Conservation (phyloP, 169 alveolate species). For the Eimeria nieschulzi region DNA sequence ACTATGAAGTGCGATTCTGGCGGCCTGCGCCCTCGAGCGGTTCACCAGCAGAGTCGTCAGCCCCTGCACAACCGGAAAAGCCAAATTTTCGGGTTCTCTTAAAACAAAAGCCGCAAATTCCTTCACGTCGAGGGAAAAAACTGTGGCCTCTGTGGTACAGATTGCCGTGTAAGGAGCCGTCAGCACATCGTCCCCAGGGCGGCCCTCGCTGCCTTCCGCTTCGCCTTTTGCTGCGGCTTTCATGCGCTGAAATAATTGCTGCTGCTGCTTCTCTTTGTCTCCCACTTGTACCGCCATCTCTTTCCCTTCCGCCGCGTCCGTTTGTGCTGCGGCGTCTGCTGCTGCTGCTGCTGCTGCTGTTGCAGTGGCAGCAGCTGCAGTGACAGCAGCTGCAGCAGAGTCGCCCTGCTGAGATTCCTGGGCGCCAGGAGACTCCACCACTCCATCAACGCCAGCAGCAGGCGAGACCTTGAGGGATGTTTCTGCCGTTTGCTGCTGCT, state of each 20-base stretch:
- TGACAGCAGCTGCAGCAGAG: constrained; percentile 19
- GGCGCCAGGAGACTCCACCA: constrained; percentile 17
- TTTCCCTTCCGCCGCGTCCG: constrained; percentile 6
- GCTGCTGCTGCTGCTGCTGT: constrained; percentile 61
- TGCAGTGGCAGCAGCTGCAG: constrained; percentile 49
- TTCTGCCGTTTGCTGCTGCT: not conserved
- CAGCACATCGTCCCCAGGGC: constrained; percentile 5
- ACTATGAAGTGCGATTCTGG: constrained; percentile 62
- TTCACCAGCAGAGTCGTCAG: constrained; percentile 66
- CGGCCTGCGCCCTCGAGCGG: constrained; percentile 65
- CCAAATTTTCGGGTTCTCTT: constrained; percentile 69
- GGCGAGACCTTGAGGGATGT: not conserved
- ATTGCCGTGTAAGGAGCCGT: constrained; percentile 56
- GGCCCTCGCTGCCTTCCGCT: constrained; percentile 3
- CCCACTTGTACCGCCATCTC: not conserved
- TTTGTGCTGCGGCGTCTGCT: constrained; percentile 27
- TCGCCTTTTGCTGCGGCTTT: constrained; percentile 19
- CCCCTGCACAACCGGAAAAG: constrained; percentile 73
- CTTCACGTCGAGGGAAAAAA: constrained; percentile 48
- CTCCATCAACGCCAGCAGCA: constrained; percentile 32
- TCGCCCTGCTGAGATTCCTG: not conserved
- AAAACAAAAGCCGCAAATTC: constrained; percentile 49
- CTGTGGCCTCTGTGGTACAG: constrained; percentile 60
- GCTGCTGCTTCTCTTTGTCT: not conserved
- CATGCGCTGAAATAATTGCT: constrained; percentile 3